Percentiles rank a stretch among this genome's conserved stretches.
These are phyloP conservation scores for Echria macrotheca DNA, from an alignment of 495 filamentous ascomycete species.

Conservation along the genomic window DNA sequence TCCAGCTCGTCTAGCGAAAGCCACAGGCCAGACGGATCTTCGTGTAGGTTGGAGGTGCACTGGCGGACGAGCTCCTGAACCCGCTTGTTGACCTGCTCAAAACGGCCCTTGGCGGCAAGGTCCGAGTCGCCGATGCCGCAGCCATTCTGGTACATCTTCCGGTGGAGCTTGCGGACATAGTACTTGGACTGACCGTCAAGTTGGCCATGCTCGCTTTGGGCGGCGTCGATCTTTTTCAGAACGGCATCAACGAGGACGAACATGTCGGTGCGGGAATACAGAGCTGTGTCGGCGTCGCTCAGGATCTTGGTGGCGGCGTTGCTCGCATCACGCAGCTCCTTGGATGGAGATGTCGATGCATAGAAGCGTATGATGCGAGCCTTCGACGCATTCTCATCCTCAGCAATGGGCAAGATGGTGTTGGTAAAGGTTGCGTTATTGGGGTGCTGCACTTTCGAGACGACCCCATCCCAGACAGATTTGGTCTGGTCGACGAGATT, in stretches of 20 bases:
- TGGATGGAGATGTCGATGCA: conserved; percentile 1
- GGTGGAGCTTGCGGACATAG: conserved; percentile 7
- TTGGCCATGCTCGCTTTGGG: not conserved
- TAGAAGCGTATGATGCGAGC: conserved; percentile 4
- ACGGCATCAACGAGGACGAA: conserved; percentile 1
- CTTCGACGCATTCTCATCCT: not conserved
- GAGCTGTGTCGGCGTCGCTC: not conserved
- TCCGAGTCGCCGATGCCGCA: conserved; percentile 1
- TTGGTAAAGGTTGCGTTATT: conserved; percentile 1
- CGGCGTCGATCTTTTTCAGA: not conserved
- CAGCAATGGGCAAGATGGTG: not conserved
- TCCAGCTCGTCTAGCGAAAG: conserved; percentile 4
- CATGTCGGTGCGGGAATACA: not conserved
- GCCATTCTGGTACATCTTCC: conserved; percentile 1
- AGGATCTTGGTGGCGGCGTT: conserved; percentile 2
- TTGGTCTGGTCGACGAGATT: not conserved
- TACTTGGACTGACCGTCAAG: conserved; percentile 1
- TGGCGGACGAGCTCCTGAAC: conserved; percentile 2
- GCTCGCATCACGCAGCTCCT: conserved; percentile 8
- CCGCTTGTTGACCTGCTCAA: conserved; percentile 4
- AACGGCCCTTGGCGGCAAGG: not conserved
- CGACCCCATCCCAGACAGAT: not conserved
- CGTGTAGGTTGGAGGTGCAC: conserved; percentile 3
- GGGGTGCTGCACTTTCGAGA: not conserved
- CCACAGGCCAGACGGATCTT: conserved; percentile 5